phyloP scores from a whole-genome alignment of 2,329 filamentous ascomycete species.

The Colletotrichum eremochloae region DNA sequence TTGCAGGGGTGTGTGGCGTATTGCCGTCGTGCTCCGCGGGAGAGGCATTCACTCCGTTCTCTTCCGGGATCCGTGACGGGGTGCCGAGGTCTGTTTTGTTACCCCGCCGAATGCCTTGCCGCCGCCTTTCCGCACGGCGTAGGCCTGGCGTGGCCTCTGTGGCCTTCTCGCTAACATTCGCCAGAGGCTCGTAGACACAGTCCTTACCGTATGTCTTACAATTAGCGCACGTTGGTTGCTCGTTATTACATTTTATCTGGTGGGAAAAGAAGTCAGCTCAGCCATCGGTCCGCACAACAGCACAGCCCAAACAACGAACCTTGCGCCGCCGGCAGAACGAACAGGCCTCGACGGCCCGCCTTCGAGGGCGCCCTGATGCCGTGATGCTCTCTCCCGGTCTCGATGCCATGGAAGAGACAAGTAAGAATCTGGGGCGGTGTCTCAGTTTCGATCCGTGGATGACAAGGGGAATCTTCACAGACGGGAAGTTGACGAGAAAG shows the following conservation, averaged over 20 bases:
- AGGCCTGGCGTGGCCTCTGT: not conserved
- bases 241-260: slow-evolving; percentile 65
- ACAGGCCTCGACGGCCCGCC: slow-evolving; percentile 49
- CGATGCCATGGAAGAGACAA: slow-evolving; percentile 2
- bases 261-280: not conserved
- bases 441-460: slow-evolving; percentile 1
- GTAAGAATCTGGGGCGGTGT: not conserved
- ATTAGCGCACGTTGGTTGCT: slow-evolving; percentile 59
- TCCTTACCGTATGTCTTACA: slow-evolving; percentile 60
- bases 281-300: not conserved
- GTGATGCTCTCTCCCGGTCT: slow-evolving; percentile 9
- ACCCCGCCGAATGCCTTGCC: not conserved
- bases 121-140: slow-evolving; percentile 10
- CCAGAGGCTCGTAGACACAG: slow-evolving; percentile 57
- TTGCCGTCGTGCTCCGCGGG: not conserved
- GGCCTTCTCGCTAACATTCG: slow-evolving; percentile 43
- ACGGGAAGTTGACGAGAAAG: not conserved
- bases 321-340: slow-evolving; percentile 50
- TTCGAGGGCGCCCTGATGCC: slow-evolving; percentile 43
- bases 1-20: not conserved
- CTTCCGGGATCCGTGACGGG: not conserved
- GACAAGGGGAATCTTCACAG: slow-evolving; percentile 9
- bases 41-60: not conserved
- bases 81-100: not conserved
- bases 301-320: slow-evolving; percentile 42